Evolutionary conservation across 2,329 filamentous ascomycete species (phyloP).

Genomic region (Emmonsiellopsis sp.): DNA sequence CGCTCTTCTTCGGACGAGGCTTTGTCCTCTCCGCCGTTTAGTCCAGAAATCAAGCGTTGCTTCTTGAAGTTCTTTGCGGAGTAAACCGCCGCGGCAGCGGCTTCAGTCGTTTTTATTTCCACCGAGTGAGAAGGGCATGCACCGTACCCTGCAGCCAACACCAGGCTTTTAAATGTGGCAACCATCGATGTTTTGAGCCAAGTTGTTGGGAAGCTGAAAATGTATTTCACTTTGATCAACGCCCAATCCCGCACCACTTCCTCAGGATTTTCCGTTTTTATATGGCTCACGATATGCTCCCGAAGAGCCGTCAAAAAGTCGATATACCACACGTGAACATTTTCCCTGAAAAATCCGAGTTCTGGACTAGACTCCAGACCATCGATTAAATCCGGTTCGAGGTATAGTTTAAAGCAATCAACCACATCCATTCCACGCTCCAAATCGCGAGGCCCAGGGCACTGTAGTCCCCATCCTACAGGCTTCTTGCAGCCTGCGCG

Average conservation of each 20-base stretch:
- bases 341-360: neutral
- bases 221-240: slow-evolving; percentile 1
- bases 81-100: slow-evolving; percentile 1
- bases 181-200: slow-evolving; percentile 1
- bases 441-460: neutral
- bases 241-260: neutral
- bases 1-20: neutral
- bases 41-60: neutral
- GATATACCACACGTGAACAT: slow-evolving; percentile 3
- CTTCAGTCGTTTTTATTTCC: slow-evolving; percentile 1
- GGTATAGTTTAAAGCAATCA: slow-evolving; percentile 4
- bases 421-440: slow-evolving; percentile 2
- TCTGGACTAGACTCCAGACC: neutral
- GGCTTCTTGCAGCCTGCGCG: neutral
- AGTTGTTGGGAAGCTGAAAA: slow-evolving; percentile 5
- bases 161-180: neutral
- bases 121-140: neutral
- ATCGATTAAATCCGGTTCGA: neutral
- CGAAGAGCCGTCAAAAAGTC: slow-evolving; percentile 4
- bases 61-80: neutral
- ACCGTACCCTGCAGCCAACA: neutral
- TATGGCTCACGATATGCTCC: neutral
- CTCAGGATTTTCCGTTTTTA: neutral
- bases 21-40: neutral
- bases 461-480: slow-evolving; percentile 2